phyloP scores from a whole-genome alignment of 192 early-diverging fungal species.

The Coemansia sp. region DNA sequence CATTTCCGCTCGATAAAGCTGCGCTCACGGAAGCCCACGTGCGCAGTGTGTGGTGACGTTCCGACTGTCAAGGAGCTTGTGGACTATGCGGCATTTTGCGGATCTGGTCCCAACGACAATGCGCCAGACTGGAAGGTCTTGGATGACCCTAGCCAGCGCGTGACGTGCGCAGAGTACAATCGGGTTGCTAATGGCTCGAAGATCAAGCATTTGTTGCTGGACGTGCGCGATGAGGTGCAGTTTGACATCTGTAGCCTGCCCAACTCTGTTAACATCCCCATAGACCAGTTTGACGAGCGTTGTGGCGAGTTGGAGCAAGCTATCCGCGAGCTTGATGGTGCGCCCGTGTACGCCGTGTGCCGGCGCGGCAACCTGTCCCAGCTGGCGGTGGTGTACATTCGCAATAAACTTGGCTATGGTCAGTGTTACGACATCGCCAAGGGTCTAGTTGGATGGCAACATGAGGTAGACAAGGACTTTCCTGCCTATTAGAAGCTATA shows the following conservation, averaged over 20 bases:
- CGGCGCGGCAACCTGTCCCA: constrained; percentile 90
- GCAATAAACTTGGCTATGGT: constrained; percentile 60
- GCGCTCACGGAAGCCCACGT: constrained; percentile 65
- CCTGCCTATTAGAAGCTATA: constrained; percentile 68
- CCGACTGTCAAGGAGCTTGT: constrained; percentile 79
- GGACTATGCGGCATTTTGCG: constrained; percentile 95
- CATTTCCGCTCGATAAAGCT: constrained; percentile 81
- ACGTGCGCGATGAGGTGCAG: constrained; percentile 85
- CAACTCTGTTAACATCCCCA: constrained; percentile 64
- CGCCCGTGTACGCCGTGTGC: constrained; percentile 80
- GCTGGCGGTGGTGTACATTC: constrained; percentile 75
- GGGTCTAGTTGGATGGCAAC: constrained; percentile 77
- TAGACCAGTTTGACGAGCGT: constrained; percentile 33
- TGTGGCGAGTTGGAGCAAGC: constrained; percentile 40
- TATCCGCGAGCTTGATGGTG: constrained; percentile 31
- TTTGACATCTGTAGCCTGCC: constrained; percentile 82
- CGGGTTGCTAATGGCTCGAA: constrained; percentile 12
- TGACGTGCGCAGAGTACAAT: constrained; percentile 59
- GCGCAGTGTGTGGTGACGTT: constrained; percentile 83
- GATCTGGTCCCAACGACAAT: constrained; percentile 74
- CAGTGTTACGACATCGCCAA: constrained; percentile 79
- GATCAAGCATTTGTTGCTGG: constrained; percentile 71
- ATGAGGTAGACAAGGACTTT: constrained; percentile 73
- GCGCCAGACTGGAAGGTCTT: constrained; percentile 46
- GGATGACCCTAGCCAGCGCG: constrained; percentile 43